These are phyloP conservation scores for Elsinoe arachidis DNA, from an alignment of 2,329 filamentous ascomycete species.

Conservation along the genomic window DNA sequence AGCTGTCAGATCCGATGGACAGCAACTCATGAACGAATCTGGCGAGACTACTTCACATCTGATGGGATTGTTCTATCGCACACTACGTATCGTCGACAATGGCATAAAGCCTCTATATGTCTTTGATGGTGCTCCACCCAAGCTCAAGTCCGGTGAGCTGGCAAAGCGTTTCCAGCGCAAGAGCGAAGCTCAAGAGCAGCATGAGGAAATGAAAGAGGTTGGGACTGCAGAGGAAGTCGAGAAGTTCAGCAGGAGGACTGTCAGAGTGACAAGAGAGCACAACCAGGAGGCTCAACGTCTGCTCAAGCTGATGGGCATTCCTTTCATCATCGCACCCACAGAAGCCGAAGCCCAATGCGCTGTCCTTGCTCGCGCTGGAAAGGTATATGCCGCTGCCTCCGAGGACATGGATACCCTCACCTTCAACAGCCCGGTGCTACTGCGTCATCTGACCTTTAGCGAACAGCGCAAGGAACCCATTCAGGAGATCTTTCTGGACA, in stretches of 20 bases:
- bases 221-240: constrained; percentile 96
- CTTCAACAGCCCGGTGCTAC: constrained; percentile 82
- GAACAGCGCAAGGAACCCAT: constrained; percentile 97
- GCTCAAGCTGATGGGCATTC: constrained; percentile 90
- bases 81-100: constrained; percentile 94
- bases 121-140: constrained; percentile 92
- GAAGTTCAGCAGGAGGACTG: constrained; percentile 89
- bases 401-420: constrained; percentile 99
- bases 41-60: constrained; percentile 96
- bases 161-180: constrained; percentile 95
- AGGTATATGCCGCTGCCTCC: constrained; percentile 92
- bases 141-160: constrained; percentile 93
- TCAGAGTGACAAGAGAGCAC: constrained; percentile 91
- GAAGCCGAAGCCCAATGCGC: constrained; percentile 97
- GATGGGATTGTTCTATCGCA: constrained; percentile 99
- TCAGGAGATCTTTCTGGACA: constrained; percentile 83
- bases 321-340: constrained; percentile 88
- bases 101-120: constrained; percentile 98
- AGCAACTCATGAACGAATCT: constrained; percentile 89
- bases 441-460: constrained; percentile 91
- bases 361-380: constrained; percentile 76
- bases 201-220: constrained; percentile 94
- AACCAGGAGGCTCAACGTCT: constrained; percentile 89
- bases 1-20: constrained; percentile 90
- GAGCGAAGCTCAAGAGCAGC: constrained; percentile 76